phyloP scores from a whole-genome alignment of 306 rosid genomes.

The Cucumis melo region DNA sequence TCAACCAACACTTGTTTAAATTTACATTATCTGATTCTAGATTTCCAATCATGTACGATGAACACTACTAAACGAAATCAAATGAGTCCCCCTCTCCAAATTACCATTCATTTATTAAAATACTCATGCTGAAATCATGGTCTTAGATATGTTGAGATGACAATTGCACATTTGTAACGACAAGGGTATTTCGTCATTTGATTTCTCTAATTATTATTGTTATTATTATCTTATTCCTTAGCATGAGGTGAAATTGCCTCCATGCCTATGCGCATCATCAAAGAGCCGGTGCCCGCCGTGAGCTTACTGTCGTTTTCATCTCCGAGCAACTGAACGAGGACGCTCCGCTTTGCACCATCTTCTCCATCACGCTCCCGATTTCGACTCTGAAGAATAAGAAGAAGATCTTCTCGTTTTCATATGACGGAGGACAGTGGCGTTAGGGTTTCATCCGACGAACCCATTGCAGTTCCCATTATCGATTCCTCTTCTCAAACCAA shows the following conservation, averaged over 20 bases:
- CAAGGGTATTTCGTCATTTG: too few species aligned
- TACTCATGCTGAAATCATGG: too few species aligned
- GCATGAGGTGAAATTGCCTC: not conserved
- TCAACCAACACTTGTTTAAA: too few species aligned
- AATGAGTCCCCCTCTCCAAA: too few species aligned
- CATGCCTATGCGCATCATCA: not conserved
- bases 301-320: not conserved
- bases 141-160: too few species aligned
- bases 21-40: too few species aligned
- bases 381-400: not conserved
- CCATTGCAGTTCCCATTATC: slow-evolving; percentile 16
- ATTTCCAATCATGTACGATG: too few species aligned
- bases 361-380: not conserved
- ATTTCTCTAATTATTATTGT: not conserved
- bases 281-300: not conserved
- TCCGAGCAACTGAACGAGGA: not conserved
- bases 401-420: not conserved
- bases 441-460: slow-evolving; percentile 45
- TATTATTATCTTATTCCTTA: not conserved
- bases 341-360: not conserved
- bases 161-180: too few species aligned
- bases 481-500: slow-evolving; percentile 47
- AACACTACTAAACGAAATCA: too few species aligned
- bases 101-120: too few species aligned
- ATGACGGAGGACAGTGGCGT: slow-evolving; percentile 41